These are phyloP conservation scores for Psilocybe tampanensis DNA, from an alignment of 768 basidiomycete species.

Conservation along the genomic window DNA sequence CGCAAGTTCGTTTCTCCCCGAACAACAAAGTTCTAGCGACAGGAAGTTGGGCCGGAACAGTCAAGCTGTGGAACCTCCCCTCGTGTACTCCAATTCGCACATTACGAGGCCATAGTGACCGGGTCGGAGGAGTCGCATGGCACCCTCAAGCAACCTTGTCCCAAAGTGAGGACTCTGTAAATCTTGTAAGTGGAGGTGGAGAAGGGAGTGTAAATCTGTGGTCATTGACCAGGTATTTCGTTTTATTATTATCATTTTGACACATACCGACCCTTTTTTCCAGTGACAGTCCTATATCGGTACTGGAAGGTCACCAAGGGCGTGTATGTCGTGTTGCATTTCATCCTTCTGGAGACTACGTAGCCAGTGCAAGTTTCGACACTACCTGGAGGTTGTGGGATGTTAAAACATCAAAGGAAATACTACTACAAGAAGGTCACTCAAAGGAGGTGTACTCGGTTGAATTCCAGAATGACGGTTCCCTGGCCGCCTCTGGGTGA, in stretches of 20 bases:
- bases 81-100: constrained; percentile 79
- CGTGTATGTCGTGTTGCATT: constrained; percentile 94
- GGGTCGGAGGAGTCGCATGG: constrained; percentile 96
- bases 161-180: constrained; percentile 64
- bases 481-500: constrained; percentile 91
- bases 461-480: constrained; percentile 96
- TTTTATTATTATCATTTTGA: not conserved
- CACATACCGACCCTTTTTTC: not conserved
- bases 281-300: constrained; percentile 86
- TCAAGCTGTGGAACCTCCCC: constrained; percentile 96
- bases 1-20: constrained; percentile 93
- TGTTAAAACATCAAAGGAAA: constrained; percentile 74
- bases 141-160: constrained; percentile 90
- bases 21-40: constrained; percentile 88
- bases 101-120: constrained; percentile 83
- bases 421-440: constrained; percentile 94
- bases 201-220: constrained; percentile 87
- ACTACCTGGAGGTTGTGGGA: constrained; percentile 99
- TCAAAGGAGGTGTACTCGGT: constrained; percentile 95
- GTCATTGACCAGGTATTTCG: constrained; percentile 76
- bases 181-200: constrained; percentile 89
- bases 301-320: constrained; percentile 85
- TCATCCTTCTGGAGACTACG: constrained; percentile 93
- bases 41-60: constrained; percentile 94
- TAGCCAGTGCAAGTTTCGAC: constrained; percentile 95